These are phyloP conservation scores for Barnettozyma botsteinii DNA, from an alignment of 805 yeast species.

Conservation along the genomic window DNA sequence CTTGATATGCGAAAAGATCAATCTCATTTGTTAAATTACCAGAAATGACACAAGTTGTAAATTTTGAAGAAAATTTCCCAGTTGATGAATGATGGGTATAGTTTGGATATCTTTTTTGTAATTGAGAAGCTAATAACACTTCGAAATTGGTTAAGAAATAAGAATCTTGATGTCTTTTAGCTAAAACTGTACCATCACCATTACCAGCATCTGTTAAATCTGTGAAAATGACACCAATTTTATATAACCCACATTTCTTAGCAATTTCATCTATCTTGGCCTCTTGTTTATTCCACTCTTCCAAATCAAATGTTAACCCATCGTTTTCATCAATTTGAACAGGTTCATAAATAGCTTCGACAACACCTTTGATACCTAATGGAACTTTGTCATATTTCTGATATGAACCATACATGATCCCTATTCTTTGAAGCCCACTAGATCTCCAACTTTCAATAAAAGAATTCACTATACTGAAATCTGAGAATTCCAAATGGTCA, in stretches of 20 bases:
- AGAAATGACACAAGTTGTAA: conserved; percentile 86
- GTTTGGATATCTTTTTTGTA: conserved; percentile 65
- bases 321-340: conserved; percentile 84
- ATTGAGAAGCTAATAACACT: conserved; percentile 71
- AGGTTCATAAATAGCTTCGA: conserved; percentile 91
- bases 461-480: conserved; percentile 63
- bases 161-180: conserved; percentile 89
- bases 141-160: conserved; percentile 89
- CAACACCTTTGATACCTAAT: conserved; percentile 88
- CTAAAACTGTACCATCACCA: conserved; percentile 83
- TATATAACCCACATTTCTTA: conserved; percentile 50
- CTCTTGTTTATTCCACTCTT: conserved; percentile 43
- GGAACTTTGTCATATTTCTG: conserved; percentile 79
- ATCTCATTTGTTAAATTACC: conserved; percentile 89
- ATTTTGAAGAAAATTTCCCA: conserved; percentile 76
- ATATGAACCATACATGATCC: conserved; percentile 78
- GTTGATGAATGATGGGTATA: conserved; percentile 54
- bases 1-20: conserved; percentile 88
- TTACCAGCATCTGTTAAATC: conserved; percentile 85
- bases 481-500: conserved; percentile 90
- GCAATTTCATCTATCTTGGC: conserved; percentile 50
- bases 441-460: conserved; percentile 92
- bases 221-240: conserved; percentile 83
- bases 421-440: conserved; percentile 83
- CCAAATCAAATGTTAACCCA: conserved; percentile 62